Evolutionary conservation across 805 yeast species (phyloP).

Genomic region (Pichia cabralensis): DNA sequence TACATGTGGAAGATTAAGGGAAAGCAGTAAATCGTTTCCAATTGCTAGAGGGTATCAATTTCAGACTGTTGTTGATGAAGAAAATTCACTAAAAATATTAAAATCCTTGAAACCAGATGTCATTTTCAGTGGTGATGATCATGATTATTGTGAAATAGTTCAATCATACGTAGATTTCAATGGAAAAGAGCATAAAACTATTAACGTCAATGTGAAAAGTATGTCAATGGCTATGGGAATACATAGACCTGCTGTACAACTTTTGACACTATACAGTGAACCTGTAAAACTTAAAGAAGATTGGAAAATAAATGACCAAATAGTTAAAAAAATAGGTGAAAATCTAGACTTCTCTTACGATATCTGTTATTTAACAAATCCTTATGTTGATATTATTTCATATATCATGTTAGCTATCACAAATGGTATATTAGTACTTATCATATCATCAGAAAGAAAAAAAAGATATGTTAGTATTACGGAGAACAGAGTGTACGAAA

Average conservation of each 20-base stretch:
- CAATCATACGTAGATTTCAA: slow-evolving; percentile 31
- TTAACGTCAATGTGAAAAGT: slow-evolving; percentile 48
- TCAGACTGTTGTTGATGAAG: slow-evolving; percentile 69
- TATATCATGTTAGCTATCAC: too few species aligned
- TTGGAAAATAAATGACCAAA: too few species aligned
- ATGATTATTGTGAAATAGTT: slow-evolving; percentile 77
- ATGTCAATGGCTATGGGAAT: slow-evolving; percentile 88
- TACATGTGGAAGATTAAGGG: slow-evolving; percentile 69
- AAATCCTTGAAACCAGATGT: slow-evolving; percentile 49
- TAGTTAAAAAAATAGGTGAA: too few species aligned
- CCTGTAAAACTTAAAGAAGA: slow-evolving; percentile 10
- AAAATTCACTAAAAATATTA: slow-evolving; percentile 48
- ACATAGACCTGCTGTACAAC: slow-evolving; percentile 27
- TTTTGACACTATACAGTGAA: slow-evolving; percentile 16
- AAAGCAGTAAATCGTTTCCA: slow-evolving; percentile 55
- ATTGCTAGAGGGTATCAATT: slow-evolving; percentile 72
- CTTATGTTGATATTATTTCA: too few species aligned
- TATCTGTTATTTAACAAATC: too few species aligned
- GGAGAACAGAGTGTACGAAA: too few species aligned
- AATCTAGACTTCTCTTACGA: too few species aligned
- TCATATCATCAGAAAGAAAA: too few species aligned
- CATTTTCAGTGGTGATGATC: slow-evolving; percentile 92
- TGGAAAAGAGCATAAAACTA: slow-evolving; percentile 1
- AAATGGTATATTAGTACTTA: too few species aligned
- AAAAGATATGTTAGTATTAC: too few species aligned